phyloP scores from a whole-genome alignment of 2,329 filamentous ascomycete genomes.

The Claviceps sp. region DNA sequence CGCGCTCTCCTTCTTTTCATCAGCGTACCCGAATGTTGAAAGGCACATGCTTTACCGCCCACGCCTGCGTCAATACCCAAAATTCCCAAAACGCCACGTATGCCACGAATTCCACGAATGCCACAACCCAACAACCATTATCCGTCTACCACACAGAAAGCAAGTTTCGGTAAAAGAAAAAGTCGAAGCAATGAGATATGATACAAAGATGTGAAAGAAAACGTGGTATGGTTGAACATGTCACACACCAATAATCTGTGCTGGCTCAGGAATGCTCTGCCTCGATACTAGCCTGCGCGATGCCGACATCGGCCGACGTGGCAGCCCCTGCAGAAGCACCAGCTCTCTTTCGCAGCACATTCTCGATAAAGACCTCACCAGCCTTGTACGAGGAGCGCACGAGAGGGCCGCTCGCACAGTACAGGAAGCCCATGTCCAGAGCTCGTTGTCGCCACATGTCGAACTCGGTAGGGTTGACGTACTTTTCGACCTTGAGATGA shows the following conservation, averaged over 20 bases:
- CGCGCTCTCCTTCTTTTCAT: too few species aligned
- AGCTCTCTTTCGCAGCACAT: conserved; percentile 76
- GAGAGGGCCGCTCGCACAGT: conserved; percentile 85
- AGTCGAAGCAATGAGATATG: too few species aligned
- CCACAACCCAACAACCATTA: too few species aligned
- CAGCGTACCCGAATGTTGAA: neutral
- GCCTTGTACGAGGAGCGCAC: conserved; percentile 96
- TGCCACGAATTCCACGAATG: neutral
- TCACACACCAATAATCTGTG: too few species aligned
- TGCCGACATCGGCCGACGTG: conserved; percentile 12
- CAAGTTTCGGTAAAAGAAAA: too few species aligned
- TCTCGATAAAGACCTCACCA: conserved; percentile 97
- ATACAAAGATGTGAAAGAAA: too few species aligned
- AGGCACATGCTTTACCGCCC: neutral
- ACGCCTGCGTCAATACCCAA: neutral
- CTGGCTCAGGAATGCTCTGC: conserved; percentile 12
- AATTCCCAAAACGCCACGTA: conserved; percentile 4
- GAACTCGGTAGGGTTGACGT: conserved; percentile 82
- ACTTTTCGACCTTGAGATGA: conserved; percentile 93
- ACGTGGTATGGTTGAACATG: too few species aligned
- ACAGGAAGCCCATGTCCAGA: conserved; percentile 90
- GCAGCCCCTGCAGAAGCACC: conserved; percentile 23
- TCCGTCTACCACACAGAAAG: too few species aligned
- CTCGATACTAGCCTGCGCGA: conserved; percentile 27
- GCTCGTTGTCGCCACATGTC: conserved; percentile 84